Base-by-base conservation (phyloP, 108 stramenopile genomes). In the Skeletonema marinoi region DNA sequence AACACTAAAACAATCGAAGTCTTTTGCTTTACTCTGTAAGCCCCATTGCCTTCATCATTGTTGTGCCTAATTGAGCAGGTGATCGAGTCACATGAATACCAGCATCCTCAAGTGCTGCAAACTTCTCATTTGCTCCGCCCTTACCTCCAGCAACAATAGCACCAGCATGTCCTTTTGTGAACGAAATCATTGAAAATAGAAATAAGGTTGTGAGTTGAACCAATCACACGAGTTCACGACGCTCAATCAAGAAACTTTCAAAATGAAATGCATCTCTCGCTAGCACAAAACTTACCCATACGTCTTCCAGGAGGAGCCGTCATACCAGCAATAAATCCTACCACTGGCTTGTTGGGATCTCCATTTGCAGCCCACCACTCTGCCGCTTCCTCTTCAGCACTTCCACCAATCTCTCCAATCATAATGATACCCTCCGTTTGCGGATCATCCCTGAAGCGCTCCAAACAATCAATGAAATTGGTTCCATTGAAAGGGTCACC, bases 401-500 rank as follows among this genome's bases (percentile, higher is more conserved):
- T 74, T 59, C 99, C 99, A 64, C 99, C 99, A 85, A 99, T 99
- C 86, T 99, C 99, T 48, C 99, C 99, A 78, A 99, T 99, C 98
- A 99, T 98, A 68, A 99, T 97, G 84, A 99, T 98, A 32, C 97
- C 96, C 78, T 97, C 95, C 8, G 96, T 98, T 85, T 99, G 88
- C 6, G 99, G 99, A 88, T 99, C 99, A 65, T 98, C 96, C 51
- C 97, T 95, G 80, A 99, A 99, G 13, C 95, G 72, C 86, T 97
- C 94, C 73, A 99, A 84, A 77, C 98, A 98, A 80, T 98, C 99
- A 67, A 99, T 98, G 78, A 99, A 99, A 87, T 98, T 93, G 60
- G 99, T 99, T 51, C 99, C 99, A 76, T 98, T 98, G 88, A 99
- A 98, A 17, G 98, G 98, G 82, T 99, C 98, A 46, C 98, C 98